Percentiles rank a stretch among this genome's conserved stretches.
phyloP scores from a whole-genome alignment of 371 early-diverging fungal genomes.

The Blastocladiella emersonii region DNA sequence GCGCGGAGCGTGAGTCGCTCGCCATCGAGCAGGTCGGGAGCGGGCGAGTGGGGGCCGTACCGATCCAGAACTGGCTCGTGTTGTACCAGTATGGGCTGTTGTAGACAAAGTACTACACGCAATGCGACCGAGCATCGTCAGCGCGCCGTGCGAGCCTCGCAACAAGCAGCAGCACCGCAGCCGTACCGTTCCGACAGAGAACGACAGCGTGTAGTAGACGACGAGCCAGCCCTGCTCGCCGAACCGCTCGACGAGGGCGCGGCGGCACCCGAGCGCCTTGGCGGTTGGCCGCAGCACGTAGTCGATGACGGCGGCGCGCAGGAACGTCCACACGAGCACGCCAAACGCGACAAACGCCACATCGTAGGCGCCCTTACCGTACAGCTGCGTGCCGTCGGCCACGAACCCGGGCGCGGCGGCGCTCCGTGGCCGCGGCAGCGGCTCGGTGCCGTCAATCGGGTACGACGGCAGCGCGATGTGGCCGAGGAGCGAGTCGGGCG shows the following conservation, averaged over 20 bases:
- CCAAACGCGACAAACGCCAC: not conserved
- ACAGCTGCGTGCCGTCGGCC: not conserved
- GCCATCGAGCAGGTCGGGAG: no score
- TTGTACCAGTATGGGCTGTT: slow-evolving; percentile 52
- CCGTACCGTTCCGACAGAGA: slow-evolving; percentile 10
- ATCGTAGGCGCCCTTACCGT: not conserved
- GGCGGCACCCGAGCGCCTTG: not conserved
- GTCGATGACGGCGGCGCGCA: not conserved
- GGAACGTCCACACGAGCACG: not conserved
- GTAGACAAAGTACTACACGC: slow-evolving; percentile 22
- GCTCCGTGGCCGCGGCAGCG: not conserved
- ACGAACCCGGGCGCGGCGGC: no score
- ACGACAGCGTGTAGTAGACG: slow-evolving; percentile 31
- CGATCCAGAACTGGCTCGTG: slow-evolving; percentile 42
- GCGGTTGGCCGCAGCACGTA: not conserved
- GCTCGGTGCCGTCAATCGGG: not conserved
- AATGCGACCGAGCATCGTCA: not conserved
- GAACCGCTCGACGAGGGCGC: slow-evolving; percentile 12
- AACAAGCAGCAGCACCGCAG: slow-evolving; percentile 12
- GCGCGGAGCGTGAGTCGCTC: not conserved
- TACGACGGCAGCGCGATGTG: not conserved
- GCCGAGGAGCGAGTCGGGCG: not conserved
- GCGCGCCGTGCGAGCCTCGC: not conserved
- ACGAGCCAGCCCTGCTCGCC: slow-evolving; percentile 54
- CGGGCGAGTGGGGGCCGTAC: slow-evolving; percentile 2